phyloP scores from a whole-genome alignment of 257 asterid genomes.

The Plantago major region DNA sequence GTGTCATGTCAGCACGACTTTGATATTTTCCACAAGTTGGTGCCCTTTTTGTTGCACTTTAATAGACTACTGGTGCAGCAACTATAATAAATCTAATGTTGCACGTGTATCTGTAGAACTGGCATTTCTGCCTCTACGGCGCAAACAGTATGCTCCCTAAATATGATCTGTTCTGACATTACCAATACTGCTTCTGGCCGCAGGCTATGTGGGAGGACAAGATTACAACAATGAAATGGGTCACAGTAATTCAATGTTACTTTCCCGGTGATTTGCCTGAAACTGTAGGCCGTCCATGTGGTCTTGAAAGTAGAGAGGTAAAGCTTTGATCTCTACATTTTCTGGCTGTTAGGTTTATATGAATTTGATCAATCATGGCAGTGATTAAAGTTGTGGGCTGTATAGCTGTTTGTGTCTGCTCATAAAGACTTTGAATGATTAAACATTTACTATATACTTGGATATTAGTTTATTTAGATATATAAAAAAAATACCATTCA shows the following conservation, averaged over 20 bases:
- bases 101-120: slow-evolving; percentile 8
- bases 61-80: neutral
- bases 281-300: slow-evolving; percentile 89
- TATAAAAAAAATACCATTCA: no score
- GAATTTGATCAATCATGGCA: no score
- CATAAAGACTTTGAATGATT: no score
- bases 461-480: no score
- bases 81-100: neutral
- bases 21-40: slow-evolving; percentile 4
- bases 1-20: slow-evolving; percentile 4
- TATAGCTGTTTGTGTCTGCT: no score
- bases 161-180: slow-evolving; percentile 19
- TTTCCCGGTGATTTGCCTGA: slow-evolving; percentile 91
- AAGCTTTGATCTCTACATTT: slow-evolving; percentile 6
- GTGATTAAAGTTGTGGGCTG: no score
- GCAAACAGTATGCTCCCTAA: slow-evolving; percentile 14
- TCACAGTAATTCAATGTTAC: slow-evolving; percentile 69
- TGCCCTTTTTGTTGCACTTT: slow-evolving; percentile 8
- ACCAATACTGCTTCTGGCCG: slow-evolving; percentile 21
- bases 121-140: slow-evolving; percentile 3
- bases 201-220: slow-evolving; percentile 98
- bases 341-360: neutral
- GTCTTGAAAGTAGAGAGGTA: slow-evolving; percentile 90
- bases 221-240: slow-evolving; percentile 55
- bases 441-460: no score